Evolutionary conservation across 1,139 yeast genomes (phyloP).

Genomic region (Saccharomycopsis phalli): DNA sequence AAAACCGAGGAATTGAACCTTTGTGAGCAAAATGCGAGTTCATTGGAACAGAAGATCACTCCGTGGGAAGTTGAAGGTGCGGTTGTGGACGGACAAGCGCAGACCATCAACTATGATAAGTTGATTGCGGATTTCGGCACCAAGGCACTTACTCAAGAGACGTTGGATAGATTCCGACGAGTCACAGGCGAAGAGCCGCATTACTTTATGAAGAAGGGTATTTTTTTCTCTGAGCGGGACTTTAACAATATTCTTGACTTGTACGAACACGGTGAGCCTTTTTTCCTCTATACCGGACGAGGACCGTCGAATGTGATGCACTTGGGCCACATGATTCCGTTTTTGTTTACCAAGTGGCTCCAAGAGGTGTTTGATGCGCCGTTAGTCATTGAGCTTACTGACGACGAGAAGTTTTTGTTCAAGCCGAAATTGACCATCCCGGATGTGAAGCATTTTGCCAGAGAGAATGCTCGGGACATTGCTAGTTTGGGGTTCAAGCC

Average conservation of each 20-base stretch:
- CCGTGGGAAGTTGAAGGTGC: constrained; percentile 99
- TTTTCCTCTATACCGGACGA: constrained; percentile 94
- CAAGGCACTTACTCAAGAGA: constrained; percentile 56
- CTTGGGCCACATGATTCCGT: constrained; percentile 95
- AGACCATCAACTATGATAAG: constrained; percentile 85
- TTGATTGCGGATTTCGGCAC: constrained; percentile 87
- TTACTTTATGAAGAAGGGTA: constrained; percentile 81
- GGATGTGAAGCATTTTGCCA: constrained; percentile 74
- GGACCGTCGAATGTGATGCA: constrained; percentile 98
- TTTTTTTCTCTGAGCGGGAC: constrained; percentile 91
- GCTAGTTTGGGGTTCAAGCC: constrained; percentile 93
- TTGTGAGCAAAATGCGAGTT: neutral
- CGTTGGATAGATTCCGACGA: constrained; percentile 61
- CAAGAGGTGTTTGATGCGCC: constrained; percentile 98
- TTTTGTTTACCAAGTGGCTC: constrained; percentile 92
- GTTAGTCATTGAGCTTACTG: constrained; percentile 91
- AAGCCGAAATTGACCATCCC: constrained; percentile 82
- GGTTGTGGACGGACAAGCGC: constrained; percentile 84
- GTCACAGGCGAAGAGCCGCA: constrained; percentile 95
- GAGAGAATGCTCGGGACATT: constrained; percentile 84
- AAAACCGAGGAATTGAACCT: constrained; percentile 7
- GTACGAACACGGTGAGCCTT: constrained; percentile 91
- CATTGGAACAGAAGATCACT: constrained; percentile 66
- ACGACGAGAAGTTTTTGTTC: constrained; percentile 94
- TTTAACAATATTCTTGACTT: constrained; percentile 69